Base-by-base conservation (phyloP, 1,284 basidiomycete species). In the Trametes versicolor region DNA sequence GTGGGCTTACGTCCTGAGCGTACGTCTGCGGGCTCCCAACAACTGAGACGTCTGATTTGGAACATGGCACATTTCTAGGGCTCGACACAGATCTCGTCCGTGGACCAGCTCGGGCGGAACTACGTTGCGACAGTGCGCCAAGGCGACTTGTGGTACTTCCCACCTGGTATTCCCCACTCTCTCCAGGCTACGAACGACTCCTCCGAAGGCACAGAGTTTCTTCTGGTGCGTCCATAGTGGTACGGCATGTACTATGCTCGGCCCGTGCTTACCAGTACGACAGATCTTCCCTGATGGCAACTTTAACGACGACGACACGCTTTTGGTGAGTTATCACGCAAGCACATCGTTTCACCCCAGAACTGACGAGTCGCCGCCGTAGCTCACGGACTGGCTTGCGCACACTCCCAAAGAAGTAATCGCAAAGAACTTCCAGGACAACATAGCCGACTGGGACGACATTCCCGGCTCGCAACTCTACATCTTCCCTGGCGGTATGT, bases 1-100 rank as follows among this genome's bases (percentile, higher is more conserved):
- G 86, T 90, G 87, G 89, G 86, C 85, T 5, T 90, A 89, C 65
- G 81, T 90, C 17, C 71, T 90, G 47, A 85, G 82, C 69, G 86
- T 85, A 60, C 64, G 72, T 37, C n/a, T 27, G n/a, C 23, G 12
- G 25, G 5, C 4, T 37, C 29, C 29, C 13, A 27, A 10, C n/a
- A n/a, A n/a, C n/a, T n/a, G 17, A n/a, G 23, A 4, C 9, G 21
- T 29, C 36, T 49, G 36, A 53, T n/a, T 48, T 2, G 36, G n/a
- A 12, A 15, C 43, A n/a, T 56, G 25, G n/a, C n/a, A n/a, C n/a
- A 21, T 34, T 36, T 9, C 23, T 60, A 89, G 86, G 89, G 90
- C 49, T 80, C 80, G 13, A 85, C 85, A 1, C 86, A 89, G 74
- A 79, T 93, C 50, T 83, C 88, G 0, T 77, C 87, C 1, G 83